Conservation (phyloP, 768 basidiomycete species). For the Kwoniella bestiolae region DNA sequence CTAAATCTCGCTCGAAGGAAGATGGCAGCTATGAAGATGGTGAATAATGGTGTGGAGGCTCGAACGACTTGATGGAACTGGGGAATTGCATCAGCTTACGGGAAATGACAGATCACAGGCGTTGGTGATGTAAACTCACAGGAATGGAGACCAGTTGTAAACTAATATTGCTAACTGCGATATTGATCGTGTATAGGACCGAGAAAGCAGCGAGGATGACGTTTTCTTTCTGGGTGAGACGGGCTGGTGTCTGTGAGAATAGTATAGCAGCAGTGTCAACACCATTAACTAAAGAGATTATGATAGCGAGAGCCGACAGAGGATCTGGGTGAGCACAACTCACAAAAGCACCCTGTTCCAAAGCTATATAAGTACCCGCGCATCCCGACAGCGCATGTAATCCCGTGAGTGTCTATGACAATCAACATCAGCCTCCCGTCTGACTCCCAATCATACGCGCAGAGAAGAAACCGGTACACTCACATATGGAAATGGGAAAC, state of each 20-base stretch:
- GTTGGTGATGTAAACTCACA: constrained; percentile 63
- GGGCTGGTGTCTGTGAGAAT: constrained; percentile 64
- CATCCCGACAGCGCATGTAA: constrained; percentile 85
- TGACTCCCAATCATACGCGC: not conserved
- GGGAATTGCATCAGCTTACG: constrained; percentile 62
- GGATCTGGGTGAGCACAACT: constrained; percentile 28
- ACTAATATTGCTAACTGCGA: constrained; percentile 90
- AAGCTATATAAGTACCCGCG: constrained; percentile 73
- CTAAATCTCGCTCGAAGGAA: constrained; percentile 70
- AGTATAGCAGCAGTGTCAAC: too few relatives aligned
- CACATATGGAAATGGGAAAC: constrained; percentile 89
- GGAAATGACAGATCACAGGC: too few relatives aligned
- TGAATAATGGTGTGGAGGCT: constrained; percentile 89
- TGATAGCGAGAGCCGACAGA: not conserved
- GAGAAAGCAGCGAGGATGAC: constrained; percentile 79
- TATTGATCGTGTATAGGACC: constrained; percentile 88
- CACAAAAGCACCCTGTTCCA: constrained; percentile 66
- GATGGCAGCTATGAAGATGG: constrained; percentile 74
- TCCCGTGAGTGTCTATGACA: constrained; percentile 73
- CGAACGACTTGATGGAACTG: constrained; percentile 98
- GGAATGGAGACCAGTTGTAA: constrained; percentile 86
- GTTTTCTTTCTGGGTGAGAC: constrained; percentile 63
- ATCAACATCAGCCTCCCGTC: constrained; percentile 6
- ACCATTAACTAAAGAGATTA: too few relatives aligned
- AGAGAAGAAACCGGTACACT: constrained; percentile 27